phyloP scores from a whole-genome alignment of 768 basidiomycete species.

The Xerocomus brunneocitrinus region DNA sequence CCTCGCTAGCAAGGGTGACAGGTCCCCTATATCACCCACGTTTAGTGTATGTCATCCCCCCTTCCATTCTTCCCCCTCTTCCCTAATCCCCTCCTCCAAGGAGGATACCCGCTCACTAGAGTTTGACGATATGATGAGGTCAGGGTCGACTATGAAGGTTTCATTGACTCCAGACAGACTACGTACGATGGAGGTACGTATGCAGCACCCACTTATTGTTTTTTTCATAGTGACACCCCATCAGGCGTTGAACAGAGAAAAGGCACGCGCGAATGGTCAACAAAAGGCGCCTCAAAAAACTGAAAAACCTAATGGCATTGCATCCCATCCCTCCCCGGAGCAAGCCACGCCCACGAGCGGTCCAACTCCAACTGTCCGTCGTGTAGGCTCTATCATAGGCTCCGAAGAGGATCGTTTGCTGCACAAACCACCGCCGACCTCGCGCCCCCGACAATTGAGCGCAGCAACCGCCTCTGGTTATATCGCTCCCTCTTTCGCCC shows the following conservation, averaged over 20 bases:
- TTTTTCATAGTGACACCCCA: conserved; percentile 5
- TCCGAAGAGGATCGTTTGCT: conserved; percentile 45
- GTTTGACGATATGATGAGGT: conserved; percentile 91
- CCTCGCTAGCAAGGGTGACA: conserved; percentile 29
- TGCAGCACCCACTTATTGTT: conserved; percentile 17
- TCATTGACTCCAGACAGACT: conserved; percentile 93
- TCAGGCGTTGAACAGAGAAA: conserved; percentile 74
- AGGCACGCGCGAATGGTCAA: conserved; percentile 36
- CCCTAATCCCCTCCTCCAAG: conserved; percentile 30
- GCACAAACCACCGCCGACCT: conserved; percentile 33
- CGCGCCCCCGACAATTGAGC: conserved; percentile 45
- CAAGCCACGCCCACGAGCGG: conserved; percentile 22
- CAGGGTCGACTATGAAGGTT: conserved; percentile 89
- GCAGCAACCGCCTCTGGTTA: conserved; percentile 38
- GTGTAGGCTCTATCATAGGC: conserved; percentile 61
- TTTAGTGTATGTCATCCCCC: conserved; percentile 27
- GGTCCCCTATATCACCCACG: conserved; percentile 32
- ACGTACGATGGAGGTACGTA: conserved; percentile 85
- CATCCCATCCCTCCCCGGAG: conserved; percentile 17
- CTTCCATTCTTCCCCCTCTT: conserved; percentile 1
- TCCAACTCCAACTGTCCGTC: conserved; percentile 46
- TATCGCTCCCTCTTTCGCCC: conserved; percentile 23
- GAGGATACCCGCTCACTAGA: conserved; percentile 62
- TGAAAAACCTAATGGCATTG: conserved; percentile 23
- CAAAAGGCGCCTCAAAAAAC: conserved; percentile 19